Evolutionary conservation across 1,284 basidiomycete genomes (phyloP).

Genomic region (Papiliotrema fonsecae): DNA sequence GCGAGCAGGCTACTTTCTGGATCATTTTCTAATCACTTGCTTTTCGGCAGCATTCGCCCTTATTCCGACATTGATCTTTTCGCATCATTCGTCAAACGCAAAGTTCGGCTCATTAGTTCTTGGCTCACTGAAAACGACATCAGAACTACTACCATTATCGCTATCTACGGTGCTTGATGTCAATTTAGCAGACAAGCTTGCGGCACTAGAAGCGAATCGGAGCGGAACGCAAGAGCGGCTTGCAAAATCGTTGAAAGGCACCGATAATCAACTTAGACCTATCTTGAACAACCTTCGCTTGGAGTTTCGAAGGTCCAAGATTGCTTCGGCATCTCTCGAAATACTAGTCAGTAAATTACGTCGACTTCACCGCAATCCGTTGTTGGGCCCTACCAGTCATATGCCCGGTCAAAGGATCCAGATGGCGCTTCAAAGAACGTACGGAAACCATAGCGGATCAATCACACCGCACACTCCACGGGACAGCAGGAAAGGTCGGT

Average conservation of each 20-base stretch:
- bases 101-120: conserved; percentile 22
- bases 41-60: conserved; percentile 40
- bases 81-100: conserved; percentile 23
- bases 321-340: conserved; percentile 13
- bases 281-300: not conserved
- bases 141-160: conserved; percentile 30
- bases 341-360: conserved; percentile 23
- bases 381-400: conserved; percentile 37
- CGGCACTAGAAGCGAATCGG: not conserved
- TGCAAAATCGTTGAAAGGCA: conserved; percentile 19
- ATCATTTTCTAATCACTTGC: conserved; percentile 39
- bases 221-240: conserved; percentile 16
- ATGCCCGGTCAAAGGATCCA: conserved; percentile 41
- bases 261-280: conserved; percentile 10
- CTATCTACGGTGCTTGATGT: conserved; percentile 23
- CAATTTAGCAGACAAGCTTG: not conserved
- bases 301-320: conserved; percentile 19
- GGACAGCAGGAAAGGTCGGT: not conserved
- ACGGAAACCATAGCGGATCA: not conserved
- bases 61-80: conserved; percentile 23
- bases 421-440: conserved; percentile 28
- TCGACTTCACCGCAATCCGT: conserved; percentile 33
- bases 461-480: not conserved
- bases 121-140: conserved; percentile 17
- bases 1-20: conserved; percentile 23